These are phyloP conservation scores for Alternaria gaisen DNA, from an alignment of 2,329 filamentous ascomycete species.

Conservation along the genomic window DNA sequence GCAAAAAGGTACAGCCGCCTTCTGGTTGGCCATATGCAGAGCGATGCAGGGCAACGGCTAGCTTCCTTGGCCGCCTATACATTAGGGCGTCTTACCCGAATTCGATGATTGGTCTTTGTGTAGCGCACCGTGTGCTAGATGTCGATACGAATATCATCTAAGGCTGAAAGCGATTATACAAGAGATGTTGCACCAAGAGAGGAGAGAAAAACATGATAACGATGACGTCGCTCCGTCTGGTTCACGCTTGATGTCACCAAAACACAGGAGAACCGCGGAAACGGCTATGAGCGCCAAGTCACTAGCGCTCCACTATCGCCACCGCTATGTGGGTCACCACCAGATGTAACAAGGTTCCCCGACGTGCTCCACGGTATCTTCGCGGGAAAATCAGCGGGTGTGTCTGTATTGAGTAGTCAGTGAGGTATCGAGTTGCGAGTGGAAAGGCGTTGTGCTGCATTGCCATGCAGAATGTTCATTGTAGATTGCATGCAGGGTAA, in stretches of 20 bases:
- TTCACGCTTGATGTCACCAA: not conserved
- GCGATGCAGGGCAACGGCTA: slow-evolving; percentile 1
- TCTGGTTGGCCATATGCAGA: not conserved
- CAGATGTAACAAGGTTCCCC: slow-evolving; percentile 22
- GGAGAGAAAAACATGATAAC: not conserved
- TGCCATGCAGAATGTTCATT: not conserved
- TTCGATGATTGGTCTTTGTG: not conserved
- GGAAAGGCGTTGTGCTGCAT: not conserved
- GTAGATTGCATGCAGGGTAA: slow-evolving; percentile 6
- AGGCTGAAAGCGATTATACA: not conserved
- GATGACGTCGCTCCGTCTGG: slow-evolving; percentile 8
- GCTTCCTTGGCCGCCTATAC: not conserved
- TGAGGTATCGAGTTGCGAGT: not conserved
- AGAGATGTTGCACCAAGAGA: not conserved
- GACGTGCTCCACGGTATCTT: slow-evolving; percentile 6
- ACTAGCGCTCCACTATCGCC: slow-evolving; percentile 12
- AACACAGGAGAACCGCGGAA: slow-evolving; percentile 1
- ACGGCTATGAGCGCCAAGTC: slow-evolving; percentile 1
- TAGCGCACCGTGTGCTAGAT: not conserved
- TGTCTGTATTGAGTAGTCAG: not conserved
- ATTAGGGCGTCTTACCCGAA: not conserved
- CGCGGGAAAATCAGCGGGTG: slow-evolving; percentile 7
- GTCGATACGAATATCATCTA: not conserved
- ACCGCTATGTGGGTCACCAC: slow-evolving; percentile 8
- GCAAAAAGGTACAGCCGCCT: slow-evolving; percentile 3